Conservation (phyloP, 352 stramenopile species). For the Aphanomyces astaci region DNA sequence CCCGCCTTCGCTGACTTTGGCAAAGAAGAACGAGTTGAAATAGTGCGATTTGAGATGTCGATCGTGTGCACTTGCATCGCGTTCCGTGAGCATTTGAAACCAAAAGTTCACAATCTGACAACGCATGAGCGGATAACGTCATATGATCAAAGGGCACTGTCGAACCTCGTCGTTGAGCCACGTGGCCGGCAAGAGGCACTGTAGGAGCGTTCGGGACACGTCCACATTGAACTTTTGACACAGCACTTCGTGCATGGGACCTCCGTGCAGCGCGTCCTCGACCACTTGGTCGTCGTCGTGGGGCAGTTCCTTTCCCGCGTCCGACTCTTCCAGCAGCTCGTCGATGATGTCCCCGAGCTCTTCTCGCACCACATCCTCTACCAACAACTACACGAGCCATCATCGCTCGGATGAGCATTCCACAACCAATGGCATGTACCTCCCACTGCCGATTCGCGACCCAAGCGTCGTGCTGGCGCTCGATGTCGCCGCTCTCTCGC, state of each 20-base stretch:
- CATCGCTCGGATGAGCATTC: background rate
- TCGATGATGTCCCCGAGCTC: conserved; percentile 45
- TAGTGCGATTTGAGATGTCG: conserved; percentile 56
- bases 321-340: conserved; percentile 45
- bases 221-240: conserved; percentile 78
- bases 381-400: conserved; percentile 32
- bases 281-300: conserved; percentile 57
- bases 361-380: conserved; percentile 55
- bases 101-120: conserved; percentile 80
- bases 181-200: conserved; percentile 51
- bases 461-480: conserved; percentile 16
- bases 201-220: conserved; percentile 61
- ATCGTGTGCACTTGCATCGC: conserved; percentile 49
- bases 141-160: background rate
- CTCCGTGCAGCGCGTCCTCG: conserved; percentile 44
- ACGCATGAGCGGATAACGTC: background rate
- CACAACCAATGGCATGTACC: background rate
- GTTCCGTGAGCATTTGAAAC: conserved; percentile 68
- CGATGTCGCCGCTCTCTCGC: conserved; percentile 9
- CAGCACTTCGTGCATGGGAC: conserved; percentile 48
- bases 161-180: conserved; percentile 80
- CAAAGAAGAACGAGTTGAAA: conserved; percentile 85
- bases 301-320: conserved; percentile 44
- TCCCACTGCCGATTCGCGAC: conserved; percentile 16
- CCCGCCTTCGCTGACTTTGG: conserved; percentile 66